A percentile compares a stretch with the other conserved stretches of the same genome.
Conservation (phyloP, 129 eudicot genomes). For the Artemisia tridentata region DNA sequence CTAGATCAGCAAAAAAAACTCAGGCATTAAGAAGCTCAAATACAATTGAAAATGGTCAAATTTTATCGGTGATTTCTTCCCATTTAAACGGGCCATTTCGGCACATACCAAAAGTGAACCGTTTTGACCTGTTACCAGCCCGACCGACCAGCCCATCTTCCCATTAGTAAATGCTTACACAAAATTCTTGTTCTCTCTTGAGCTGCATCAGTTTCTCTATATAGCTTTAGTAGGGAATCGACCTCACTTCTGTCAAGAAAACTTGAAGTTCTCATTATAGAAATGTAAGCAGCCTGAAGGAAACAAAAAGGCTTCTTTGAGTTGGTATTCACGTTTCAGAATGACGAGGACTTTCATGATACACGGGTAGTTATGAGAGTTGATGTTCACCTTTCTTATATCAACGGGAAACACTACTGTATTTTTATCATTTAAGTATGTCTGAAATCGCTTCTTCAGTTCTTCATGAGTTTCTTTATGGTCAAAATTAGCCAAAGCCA, state of each 20-base stretch:
- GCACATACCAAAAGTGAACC: not conserved
- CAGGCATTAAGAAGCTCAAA: not conserved
- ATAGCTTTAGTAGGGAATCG: constrained; percentile 40
- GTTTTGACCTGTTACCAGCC: constrained; percentile 6
- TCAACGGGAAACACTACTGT: constrained; percentile 40
- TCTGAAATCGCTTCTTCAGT: constrained; percentile 42
- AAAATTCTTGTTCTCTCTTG: constrained; percentile 47
- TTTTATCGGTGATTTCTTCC: too few species aligned
- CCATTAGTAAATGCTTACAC: constrained; percentile 31
- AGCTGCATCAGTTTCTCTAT: constrained; percentile 41
- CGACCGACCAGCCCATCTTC: constrained; percentile 1
- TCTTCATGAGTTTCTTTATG: constrained; percentile 45
- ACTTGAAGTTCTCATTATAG: constrained; percentile 42
- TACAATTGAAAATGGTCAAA: not conserved
- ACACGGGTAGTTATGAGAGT: not conserved
- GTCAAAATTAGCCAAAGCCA: constrained; percentile 48
- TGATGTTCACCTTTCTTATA: constrained; percentile 40
- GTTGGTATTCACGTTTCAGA: not conserved
- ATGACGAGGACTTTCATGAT: not conserved
- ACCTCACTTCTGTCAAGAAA: constrained; percentile 30
- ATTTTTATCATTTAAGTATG: constrained; percentile 33
- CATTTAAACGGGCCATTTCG: not conserved
- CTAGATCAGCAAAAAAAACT: constrained; percentile 10
- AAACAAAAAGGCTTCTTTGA: not conserved
- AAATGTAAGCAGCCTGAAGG: constrained; percentile 40